Evolutionary conservation across 78 protist genomes (phyloP).

Genomic region (Acrasis kona): DNA sequence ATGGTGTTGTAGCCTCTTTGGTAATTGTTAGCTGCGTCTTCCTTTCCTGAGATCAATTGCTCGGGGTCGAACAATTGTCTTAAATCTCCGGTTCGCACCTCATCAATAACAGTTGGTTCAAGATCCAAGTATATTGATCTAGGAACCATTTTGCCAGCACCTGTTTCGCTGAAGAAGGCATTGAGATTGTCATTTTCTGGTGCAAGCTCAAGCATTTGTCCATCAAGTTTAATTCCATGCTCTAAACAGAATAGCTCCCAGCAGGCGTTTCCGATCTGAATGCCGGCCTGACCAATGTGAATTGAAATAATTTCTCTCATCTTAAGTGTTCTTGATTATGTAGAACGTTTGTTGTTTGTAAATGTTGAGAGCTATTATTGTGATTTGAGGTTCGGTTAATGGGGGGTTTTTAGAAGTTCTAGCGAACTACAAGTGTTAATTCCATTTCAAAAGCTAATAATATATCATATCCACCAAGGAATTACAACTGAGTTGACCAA

Average conservation of each 20-base stretch:
- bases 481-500: too few relatives aligned
- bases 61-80: slow-evolving; percentile 82
- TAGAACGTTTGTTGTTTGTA: too few relatives aligned
- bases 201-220: slow-evolving; percentile 59
- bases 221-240: slow-evolving; percentile 87
- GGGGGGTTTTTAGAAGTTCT: too few relatives aligned
- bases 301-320: slow-evolving; percentile 60
- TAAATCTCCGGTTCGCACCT: slow-evolving; percentile 73
- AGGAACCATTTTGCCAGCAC: slow-evolving; percentile 82
- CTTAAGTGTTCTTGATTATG: background rate
- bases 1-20: slow-evolving; percentile 89
- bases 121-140: slow-evolving; percentile 86
- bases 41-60: slow-evolving; percentile 74
- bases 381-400: too few relatives aligned
- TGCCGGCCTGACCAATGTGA: slow-evolving; percentile 87
- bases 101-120: slow-evolving; percentile 89
- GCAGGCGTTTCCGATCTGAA: slow-evolving; percentile 92
- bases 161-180: slow-evolving; percentile 78
- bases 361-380: too few relatives aligned
- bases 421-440: too few relatives aligned
- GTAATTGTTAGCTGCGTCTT: slow-evolving; percentile 85
- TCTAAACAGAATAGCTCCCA: slow-evolving; percentile 95
- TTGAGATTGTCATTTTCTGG: slow-evolving; percentile 55
- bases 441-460: too few relatives aligned
- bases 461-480: too few relatives aligned